Conservation (phyloP, 176 grass and related monocot species). For the sorghum (Sorghum bicolor) region DNA sequence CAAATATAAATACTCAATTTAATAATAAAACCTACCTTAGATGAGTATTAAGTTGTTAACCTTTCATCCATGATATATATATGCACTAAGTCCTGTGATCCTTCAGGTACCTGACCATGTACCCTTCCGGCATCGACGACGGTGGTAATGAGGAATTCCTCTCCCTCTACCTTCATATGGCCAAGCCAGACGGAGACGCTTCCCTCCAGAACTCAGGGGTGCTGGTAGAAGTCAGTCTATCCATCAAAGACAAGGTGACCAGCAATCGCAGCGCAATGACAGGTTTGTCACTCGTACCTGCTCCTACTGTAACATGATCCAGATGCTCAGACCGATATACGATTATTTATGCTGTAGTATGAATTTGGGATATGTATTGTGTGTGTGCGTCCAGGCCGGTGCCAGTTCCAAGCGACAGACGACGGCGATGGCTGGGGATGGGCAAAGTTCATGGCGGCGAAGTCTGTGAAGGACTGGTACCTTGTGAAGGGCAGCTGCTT, state of each 20-base stretch:
- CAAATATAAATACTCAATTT: background rate
- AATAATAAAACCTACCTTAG: background rate
- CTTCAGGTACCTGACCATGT: conserved; percentile 1
- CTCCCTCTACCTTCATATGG: conserved; percentile 8
- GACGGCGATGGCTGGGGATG: conserved; percentile 9
- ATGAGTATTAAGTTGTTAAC: background rate
- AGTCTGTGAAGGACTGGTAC: background rate
- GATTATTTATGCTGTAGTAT: background rate
- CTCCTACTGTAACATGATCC: background rate
- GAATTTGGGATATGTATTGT: background rate
- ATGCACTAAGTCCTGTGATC: background rate
- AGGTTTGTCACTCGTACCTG: background rate
- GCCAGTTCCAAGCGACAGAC: background rate
- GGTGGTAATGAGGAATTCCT: background rate
- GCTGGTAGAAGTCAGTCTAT: background rate
- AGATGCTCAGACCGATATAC: background rate
- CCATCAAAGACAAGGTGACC: background rate
- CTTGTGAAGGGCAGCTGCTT: conserved; percentile 15
- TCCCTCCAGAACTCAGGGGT: background rate
- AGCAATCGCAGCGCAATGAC: background rate
- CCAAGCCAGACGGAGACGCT: background rate
- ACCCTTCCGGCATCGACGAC: background rate
- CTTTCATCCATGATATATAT: background rate
- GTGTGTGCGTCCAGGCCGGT: background rate
- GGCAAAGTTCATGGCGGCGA: background rate